Evolutionary conservation across 2,329 filamentous ascomycete species (phyloP).

Genomic region (Thermothelomyces thermophilus): DNA sequence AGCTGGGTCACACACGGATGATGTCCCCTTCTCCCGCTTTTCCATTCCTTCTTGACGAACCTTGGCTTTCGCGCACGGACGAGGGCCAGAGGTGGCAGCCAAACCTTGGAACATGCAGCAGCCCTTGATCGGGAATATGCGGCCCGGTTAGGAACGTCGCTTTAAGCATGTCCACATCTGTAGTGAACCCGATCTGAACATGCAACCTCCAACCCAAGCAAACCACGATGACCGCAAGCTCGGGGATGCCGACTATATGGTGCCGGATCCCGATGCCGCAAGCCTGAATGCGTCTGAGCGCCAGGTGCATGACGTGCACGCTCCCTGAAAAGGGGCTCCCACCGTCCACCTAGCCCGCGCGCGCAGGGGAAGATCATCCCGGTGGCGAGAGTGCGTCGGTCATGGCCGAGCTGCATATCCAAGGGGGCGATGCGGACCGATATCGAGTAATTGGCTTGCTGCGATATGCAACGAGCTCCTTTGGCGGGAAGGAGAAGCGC

Average conservation of each 20-base stretch:
- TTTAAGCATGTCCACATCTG: slow-evolving; percentile 19
- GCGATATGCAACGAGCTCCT: slow-evolving; percentile 1
- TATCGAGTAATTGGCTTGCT: slow-evolving; percentile 9
- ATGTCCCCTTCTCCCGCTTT: slow-evolving; percentile 15
- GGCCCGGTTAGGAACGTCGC: slow-evolving; percentile 5
- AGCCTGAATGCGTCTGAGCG: no score
- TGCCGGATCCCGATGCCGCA: no score
- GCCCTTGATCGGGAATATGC: slow-evolving; percentile 16
- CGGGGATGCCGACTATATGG: slow-evolving; percentile 1
- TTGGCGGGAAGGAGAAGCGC: neutral
- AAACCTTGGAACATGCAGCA: slow-evolving; percentile 11
- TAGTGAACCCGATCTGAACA: slow-evolving; percentile 12
- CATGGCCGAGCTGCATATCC: slow-evolving; percentile 15
- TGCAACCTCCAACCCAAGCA: neutral
- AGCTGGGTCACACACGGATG: slow-evolving; percentile 18
- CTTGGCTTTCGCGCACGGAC: slow-evolving; percentile 16
- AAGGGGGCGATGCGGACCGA: slow-evolving; percentile 19
- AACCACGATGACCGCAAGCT: neutral
- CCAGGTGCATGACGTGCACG: neutral
- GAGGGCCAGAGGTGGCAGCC: neutral
- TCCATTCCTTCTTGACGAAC: slow-evolving; percentile 12
- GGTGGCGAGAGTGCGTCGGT: slow-evolving; percentile 12
- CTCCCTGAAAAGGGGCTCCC: neutral
- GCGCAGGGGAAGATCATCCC: slow-evolving; percentile 11
- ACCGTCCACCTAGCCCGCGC: neutral